Evolutionary conservation across 257 asterid species (phyloP).

Genomic region (Solanum commersonii): DNA sequence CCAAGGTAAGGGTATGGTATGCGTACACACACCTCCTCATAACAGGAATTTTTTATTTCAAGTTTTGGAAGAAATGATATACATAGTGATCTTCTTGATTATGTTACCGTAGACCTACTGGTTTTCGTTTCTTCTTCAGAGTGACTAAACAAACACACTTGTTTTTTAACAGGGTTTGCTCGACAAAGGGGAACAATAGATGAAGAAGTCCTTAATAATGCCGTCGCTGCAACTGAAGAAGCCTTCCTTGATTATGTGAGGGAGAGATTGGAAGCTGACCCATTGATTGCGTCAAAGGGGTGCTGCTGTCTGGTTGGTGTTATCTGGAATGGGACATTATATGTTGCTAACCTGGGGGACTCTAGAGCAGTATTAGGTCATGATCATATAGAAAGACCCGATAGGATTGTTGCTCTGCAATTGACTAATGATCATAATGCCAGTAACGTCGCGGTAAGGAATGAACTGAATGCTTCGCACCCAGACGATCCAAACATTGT

Average conservation of each 20-base stretch:
- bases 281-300: constrained; percentile 48
- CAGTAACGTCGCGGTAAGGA: constrained; percentile 48
- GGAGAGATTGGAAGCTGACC: constrained; percentile 29
- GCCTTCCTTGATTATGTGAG: constrained; percentile 45
- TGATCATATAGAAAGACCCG: constrained; percentile 28
- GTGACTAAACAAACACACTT: too few species aligned
- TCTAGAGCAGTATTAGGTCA: constrained; percentile 79
- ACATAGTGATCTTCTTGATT: not conserved
- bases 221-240: constrained; percentile 55
- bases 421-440: constrained; percentile 76
- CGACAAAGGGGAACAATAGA: constrained; percentile 42
- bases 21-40: too few species aligned
- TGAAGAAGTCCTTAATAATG: constrained; percentile 41
- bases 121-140: not conserved
- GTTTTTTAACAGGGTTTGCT: constrained; percentile 38
- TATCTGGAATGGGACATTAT: constrained; percentile 53
- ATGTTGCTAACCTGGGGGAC: constrained; percentile 71
- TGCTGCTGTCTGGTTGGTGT: constrained; percentile 82
- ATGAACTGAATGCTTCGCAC: constrained; percentile 45
- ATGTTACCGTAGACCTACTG: not conserved
- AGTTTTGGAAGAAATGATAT: not conserved
- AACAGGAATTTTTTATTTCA: not conserved
- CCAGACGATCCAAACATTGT: constrained; percentile 57
- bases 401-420: constrained; percentile 53
- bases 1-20: too few species aligned